Conservation (phyloP, 2,329 filamentous ascomycete species). For the Hymenoscyphus salicellus region DNA sequence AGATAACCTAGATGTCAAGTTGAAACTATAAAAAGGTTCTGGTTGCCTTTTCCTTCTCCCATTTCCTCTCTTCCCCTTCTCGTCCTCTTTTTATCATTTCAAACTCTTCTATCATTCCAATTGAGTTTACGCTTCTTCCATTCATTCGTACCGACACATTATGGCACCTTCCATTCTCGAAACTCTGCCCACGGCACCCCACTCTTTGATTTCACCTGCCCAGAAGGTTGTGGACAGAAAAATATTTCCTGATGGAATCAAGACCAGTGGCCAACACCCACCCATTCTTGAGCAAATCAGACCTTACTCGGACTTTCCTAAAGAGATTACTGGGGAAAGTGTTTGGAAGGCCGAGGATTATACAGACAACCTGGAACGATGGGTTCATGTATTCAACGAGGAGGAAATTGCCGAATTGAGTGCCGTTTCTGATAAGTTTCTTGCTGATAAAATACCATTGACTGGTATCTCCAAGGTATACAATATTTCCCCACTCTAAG, state of each 20-base stretch:
- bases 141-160: neutral
- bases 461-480: conserved; percentile 65
- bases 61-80: neutral
- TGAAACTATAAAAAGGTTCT: neutral
- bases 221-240: conserved; percentile 28
- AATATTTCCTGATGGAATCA: conserved; percentile 37
- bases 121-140: neutral
- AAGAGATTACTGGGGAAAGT: conserved; percentile 66
- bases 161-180: conserved; percentile 28
- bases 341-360: conserved; percentile 59
- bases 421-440: conserved; percentile 64
- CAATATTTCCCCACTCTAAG: neutral
- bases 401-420: conserved; percentile 68
- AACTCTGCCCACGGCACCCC: conserved; percentile 21
- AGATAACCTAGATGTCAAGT: neutral
- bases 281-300: conserved; percentile 64
- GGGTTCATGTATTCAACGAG: conserved; percentile 67
- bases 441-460: conserved; percentile 61
- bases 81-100: neutral
- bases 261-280: conserved; percentile 65
- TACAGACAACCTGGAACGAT: conserved; percentile 43
- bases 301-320: conserved; percentile 68
- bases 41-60: neutral
- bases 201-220: conserved; percentile 19
- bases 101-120: neutral